Conservation (phyloP, 345 rosid species). For the Lepidium aucheri region DNA sequence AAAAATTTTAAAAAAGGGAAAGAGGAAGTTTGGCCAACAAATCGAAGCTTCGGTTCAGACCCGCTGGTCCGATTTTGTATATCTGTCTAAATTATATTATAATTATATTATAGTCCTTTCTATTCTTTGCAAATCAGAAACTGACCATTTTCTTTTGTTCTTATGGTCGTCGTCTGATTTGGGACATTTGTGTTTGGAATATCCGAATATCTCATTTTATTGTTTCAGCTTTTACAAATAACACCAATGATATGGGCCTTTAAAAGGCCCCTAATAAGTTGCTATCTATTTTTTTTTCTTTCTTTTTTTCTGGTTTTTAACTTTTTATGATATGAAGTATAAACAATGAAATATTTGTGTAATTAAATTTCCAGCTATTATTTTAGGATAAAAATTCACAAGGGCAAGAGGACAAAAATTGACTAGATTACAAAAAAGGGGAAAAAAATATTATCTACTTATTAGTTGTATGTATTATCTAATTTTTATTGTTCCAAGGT, state of each 20-base stretch:
- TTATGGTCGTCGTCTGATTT: background rate
- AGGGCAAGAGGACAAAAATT: too few relatives aligned
- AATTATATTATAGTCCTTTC: background rate
- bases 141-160: slow-evolving; percentile 8
- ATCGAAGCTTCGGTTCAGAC: slow-evolving; percentile 31
- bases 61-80: slow-evolving; percentile 11
- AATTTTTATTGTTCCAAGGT: background rate
- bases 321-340: too few relatives aligned
- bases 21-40: slow-evolving; percentile 25
- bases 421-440: too few relatives aligned
- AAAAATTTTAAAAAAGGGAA: background rate
- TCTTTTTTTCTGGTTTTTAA: too few relatives aligned
- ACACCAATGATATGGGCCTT: background rate
- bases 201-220: too few relatives aligned
- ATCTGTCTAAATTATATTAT: slow-evolving; percentile 6
- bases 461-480: too few relatives aligned
- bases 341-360: background rate
- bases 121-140: background rate
- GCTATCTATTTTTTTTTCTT: too few relatives aligned
- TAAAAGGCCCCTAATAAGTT: slow-evolving; percentile 11
- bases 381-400: background rate
- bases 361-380: background rate
- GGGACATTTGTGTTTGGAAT: background rate
- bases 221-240: background rate
- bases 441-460: background rate